A percentile compares a stretch with the other conserved stretches of the same genome.
These are phyloP conservation scores for Linnemannia exigua DNA, from an alignment of 192 early-diverging fungal species.

Conservation along the genomic window DNA sequence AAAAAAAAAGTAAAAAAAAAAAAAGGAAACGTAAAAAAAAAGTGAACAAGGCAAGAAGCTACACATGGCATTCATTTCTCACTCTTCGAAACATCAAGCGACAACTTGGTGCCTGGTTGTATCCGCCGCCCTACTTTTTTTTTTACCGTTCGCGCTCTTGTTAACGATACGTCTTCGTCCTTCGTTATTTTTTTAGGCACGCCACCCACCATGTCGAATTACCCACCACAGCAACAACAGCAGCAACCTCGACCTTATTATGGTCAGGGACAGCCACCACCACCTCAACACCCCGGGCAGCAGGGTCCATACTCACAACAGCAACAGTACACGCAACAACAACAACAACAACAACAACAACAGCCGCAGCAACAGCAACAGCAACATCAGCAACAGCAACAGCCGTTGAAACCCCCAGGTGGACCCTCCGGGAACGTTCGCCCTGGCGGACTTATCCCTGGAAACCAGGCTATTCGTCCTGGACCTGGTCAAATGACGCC, in stretches of 20 bases:
- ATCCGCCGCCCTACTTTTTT: not conserved
- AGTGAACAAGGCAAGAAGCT: not conserved
- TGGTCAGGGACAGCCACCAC: slow-evolving; percentile 14
- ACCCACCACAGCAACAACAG: slow-evolving; percentile 17
- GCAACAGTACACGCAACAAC: slow-evolving; percentile 1
- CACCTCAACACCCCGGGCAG: slow-evolving; percentile 16
- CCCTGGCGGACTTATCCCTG: slow-evolving; percentile 23
- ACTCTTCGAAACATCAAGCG: not conserved
- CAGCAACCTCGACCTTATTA: slow-evolving; percentile 34
- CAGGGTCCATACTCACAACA: slow-evolving; percentile 7
- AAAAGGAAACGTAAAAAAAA: not conserved
- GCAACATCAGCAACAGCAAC: not conserved
- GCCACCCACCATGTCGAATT: slow-evolving; percentile 11
- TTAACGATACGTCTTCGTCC: not conserved
- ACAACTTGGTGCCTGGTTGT: not conserved
- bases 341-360: slow-evolving; percentile 2
- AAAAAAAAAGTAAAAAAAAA: not conserved
- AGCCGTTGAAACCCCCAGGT: slow-evolving; percentile 26
- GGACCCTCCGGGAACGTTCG: slow-evolving; percentile 13
- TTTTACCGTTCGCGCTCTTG: not conserved
- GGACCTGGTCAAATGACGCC: slow-evolving; percentile 14
- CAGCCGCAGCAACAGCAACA: slow-evolving; percentile 14
- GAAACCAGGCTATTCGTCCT: slow-evolving; percentile 19
- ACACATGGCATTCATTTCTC: not conserved
- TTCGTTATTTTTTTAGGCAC: not conserved